Evolutionary conservation across 2,329 filamentous ascomycete genomes (phyloP).

Genomic region (Epichloe scottii): DNA sequence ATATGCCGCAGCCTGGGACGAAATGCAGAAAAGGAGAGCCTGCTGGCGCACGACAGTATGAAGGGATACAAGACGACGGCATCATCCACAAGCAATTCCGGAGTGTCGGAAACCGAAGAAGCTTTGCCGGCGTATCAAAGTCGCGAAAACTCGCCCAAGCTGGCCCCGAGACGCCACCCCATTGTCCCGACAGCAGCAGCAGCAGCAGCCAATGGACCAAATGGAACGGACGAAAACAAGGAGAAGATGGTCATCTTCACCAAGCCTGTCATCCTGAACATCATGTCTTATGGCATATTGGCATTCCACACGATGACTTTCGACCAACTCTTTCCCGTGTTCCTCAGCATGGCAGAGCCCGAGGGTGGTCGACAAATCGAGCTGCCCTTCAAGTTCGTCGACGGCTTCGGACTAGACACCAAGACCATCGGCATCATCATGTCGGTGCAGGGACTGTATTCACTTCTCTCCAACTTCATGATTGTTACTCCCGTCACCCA

Average conservation of each 20-base stretch:
- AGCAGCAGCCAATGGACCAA: background rate
- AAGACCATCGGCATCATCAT: slow-evolving; percentile 81
- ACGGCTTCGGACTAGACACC: slow-evolving; percentile 73
- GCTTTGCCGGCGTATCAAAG: slow-evolving; percentile 58
- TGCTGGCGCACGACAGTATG: slow-evolving; percentile 48
- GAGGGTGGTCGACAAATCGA: slow-evolving; percentile 33
- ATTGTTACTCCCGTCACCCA: slow-evolving; percentile 69
- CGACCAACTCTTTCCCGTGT: slow-evolving; percentile 84
- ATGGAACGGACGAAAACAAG: slow-evolving; percentile 5
- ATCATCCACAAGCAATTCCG: background rate
- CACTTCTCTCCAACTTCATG: slow-evolving; percentile 74
- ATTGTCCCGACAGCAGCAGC: slow-evolving; percentile 5
- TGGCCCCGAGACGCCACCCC: slow-evolving; percentile 21
- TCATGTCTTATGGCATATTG: slow-evolving; percentile 80
- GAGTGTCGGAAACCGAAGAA: slow-evolving; percentile 32
- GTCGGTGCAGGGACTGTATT: slow-evolving; percentile 78
- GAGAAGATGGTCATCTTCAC: slow-evolving; percentile 54
- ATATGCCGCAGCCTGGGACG: slow-evolving; percentile 24
- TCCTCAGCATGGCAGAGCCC: slow-evolving; percentile 59
- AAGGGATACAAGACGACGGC: slow-evolving; percentile 49
- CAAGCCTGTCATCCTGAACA: slow-evolving; percentile 72
- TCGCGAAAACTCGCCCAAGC: slow-evolving; percentile 40
- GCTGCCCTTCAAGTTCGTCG: slow-evolving; percentile 79
- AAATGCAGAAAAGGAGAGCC: slow-evolving; percentile 45
- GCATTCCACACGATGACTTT: slow-evolving; percentile 97